phyloP scores from a whole-genome alignment of 345 rosid genomes.

The Nephelium lappaceum region DNA sequence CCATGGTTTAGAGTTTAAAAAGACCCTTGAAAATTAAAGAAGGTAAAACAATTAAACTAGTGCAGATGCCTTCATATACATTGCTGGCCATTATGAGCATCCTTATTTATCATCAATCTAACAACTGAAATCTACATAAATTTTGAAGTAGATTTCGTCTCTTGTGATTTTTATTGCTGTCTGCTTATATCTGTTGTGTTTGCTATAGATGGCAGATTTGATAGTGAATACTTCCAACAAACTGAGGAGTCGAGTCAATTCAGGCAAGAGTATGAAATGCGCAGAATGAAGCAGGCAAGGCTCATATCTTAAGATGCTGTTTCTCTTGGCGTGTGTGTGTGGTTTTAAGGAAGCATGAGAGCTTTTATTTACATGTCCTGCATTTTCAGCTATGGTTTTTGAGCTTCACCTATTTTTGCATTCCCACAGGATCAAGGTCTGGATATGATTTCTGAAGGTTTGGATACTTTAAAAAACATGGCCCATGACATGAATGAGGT shows the following conservation, averaged over 20 bases:
- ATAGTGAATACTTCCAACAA: slow-evolving; percentile 87
- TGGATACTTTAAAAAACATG: slow-evolving; percentile 95
- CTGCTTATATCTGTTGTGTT: neutral
- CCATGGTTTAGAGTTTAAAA: neutral
- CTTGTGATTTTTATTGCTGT: neutral
- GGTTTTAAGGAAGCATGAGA: slow-evolving; percentile 1
- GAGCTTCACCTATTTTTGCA: slow-evolving; percentile 18
- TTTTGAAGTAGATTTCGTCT: neutral
- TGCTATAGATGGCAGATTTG: slow-evolving; percentile 68
- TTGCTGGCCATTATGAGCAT: neutral
- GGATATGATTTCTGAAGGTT: slow-evolving; percentile 91
- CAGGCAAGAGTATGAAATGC: slow-evolving; percentile 96
- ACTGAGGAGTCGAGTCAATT: slow-evolving; percentile 74
- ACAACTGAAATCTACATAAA: neutral
- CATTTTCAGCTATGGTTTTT: slow-evolving; percentile 20
- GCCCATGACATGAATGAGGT: slow-evolving; percentile 99
- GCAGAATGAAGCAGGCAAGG: slow-evolving; percentile 82
- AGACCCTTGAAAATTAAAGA: neutral
- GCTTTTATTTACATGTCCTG: neutral
- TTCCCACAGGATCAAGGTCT: slow-evolving; percentile 87
- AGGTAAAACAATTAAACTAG: neutral
- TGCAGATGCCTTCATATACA: neutral
- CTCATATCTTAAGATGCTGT: neutral
- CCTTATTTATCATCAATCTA: neutral
- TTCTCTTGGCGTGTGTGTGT: slow-evolving; percentile 17